Evolutionary conservation across 208 protist genomes (phyloP), one percentile per base, ranked within the genome.

Genomic region (Chromosphaera perkinsii): DNA sequence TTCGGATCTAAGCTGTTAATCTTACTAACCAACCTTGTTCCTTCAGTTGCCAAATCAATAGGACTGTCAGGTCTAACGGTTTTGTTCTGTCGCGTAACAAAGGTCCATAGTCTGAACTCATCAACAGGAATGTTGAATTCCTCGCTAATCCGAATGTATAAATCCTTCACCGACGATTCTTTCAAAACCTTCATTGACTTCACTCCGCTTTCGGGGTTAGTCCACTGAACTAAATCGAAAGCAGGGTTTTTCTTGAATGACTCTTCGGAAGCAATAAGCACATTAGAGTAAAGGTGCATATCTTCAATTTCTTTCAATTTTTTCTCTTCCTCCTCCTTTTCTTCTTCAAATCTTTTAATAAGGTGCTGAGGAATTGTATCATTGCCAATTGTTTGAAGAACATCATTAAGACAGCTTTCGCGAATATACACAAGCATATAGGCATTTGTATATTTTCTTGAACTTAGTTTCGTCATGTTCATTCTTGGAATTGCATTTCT

Each of bases 401-500:
- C 51, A n/a, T 65, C 42, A 2, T 26, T 36, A 24, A 73, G 37
- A 12, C 55, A 55, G 0, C 63, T 54, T 51, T 84, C 68, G 43
- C 81, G 75, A n/a, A 88, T 65, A 69, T 90, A 90, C 10, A 89
- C 75, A 10, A 90, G 76, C 86, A 88, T 89, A 45, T 76, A 70
- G 35, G 57, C 63, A 48, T 55, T 72, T 14, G 64, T 72, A 42
- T 40, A 42, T 20, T 56, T 33, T 12, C 24, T 2, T 24, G 2
- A 55, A 33, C 5, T 12, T 22, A 27, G 17, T 26, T 57, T n/a
- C 39, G 70, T 36, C 22, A n/a, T 47, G 9, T 17, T 20, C 58
- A 29, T 49, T 43, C 10, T 59, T 20, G 37, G 51, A 37, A 24
- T 32, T 22, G 22, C 17, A 31, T 12, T 40, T 20, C 26, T 27